Base-by-base conservation (phyloP, 768 basidiomycete genomes). In the Amanita jacksonii region DNA sequence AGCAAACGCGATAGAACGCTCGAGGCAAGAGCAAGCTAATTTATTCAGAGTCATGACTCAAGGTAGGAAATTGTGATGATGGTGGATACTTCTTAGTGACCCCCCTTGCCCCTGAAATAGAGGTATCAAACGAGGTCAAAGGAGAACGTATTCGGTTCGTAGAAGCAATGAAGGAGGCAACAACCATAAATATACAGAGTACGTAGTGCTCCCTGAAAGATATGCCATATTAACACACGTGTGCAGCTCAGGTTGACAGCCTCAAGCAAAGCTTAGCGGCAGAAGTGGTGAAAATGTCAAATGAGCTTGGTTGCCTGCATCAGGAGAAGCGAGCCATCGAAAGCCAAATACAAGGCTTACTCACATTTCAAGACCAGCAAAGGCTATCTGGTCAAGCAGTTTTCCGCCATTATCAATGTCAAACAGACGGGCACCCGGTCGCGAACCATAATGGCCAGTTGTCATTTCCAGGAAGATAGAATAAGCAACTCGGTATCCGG, bases 141-240 rank as follows among this genome's bases (percentile, higher is more conserved):
- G 88, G 90, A 1, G 89, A 92, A 61, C 64, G 88, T 37, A 62
- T 92, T 43, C 70, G 85, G 5, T 92, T 93, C 53, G 85, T 92
- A 4, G 90, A 93, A 54, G 88, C 90, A n/a, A 93, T 92, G 89
- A 86, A 86, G 57, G 85, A 90, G 52, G 90, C 88, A 1, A 93
- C 90, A 0, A 77, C 78, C 1, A 85, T 93, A 52, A 91, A 92
- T 50, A 79, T 93, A 2, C 81, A 86, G 58, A 66, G 86, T 84
- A 60, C 56, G 65, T 47, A 12, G 23, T 22, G 23, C 24, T 38
- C 10, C 23, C 24, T 38, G 16, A 20, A 23, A 4, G 4, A 22
- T 6, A 8, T 19, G 7, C 37, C 27, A 37, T 5, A 3, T 23
- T 34, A 24, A 23, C 37, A 31, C 31, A 27, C 52, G 10, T 20